Evolutionary conservation across 805 yeast species (phyloP).

Genomic region (Saturnispora sekii): DNA sequence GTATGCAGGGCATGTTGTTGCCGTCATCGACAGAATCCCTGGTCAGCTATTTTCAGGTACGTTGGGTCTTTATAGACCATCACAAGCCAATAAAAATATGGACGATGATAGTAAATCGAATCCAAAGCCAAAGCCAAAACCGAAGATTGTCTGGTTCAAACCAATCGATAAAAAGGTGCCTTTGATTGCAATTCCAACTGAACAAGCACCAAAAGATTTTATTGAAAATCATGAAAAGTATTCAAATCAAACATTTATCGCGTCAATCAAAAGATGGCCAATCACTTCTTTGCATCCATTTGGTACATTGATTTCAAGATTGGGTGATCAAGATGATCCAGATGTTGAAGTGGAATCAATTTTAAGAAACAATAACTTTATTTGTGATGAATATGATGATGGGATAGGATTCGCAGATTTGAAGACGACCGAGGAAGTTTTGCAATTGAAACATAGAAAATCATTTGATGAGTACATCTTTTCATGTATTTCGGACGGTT

Average conservation of each 20-base stretch:
- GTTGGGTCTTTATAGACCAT: slow-evolving; percentile 86
- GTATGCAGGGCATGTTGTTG: slow-evolving; percentile 97
- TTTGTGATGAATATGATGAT: slow-evolving; percentile 59
- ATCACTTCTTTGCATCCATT: slow-evolving; percentile 97
- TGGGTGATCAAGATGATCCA: slow-evolving; percentile 73
- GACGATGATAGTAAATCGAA: slow-evolving; percentile 13
- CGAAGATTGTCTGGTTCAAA: slow-evolving; percentile 98
- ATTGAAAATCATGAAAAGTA: slow-evolving; percentile 85
- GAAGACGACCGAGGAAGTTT: slow-evolving; percentile 27
- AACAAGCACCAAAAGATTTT: slow-evolving; percentile 93
- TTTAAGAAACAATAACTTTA: slow-evolving; percentile 75
- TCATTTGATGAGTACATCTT: slow-evolving; percentile 56
- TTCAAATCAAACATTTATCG: slow-evolving; percentile 75
- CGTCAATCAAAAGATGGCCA: slow-evolving; percentile 98
- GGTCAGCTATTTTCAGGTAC: slow-evolving; percentile 96
- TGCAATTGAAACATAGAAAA: slow-evolving; percentile 32
- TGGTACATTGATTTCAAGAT: slow-evolving; percentile 80
- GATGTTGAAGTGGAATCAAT: slow-evolving; percentile 80
- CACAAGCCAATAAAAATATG: slow-evolving; percentile 76
- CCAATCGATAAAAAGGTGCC: slow-evolving; percentile 98
- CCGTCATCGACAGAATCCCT: slow-evolving; percentile 94
- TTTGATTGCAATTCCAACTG: slow-evolving; percentile 95
- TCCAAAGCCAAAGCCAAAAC: slow-evolving; percentile 32
- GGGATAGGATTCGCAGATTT: slow-evolving; percentile 30
- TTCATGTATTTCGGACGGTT: slow-evolving; percentile 50